Evolutionary conservation across 148 eudicot genomes (phyloP).

Genomic region (Rhododendron mucronatum): DNA sequence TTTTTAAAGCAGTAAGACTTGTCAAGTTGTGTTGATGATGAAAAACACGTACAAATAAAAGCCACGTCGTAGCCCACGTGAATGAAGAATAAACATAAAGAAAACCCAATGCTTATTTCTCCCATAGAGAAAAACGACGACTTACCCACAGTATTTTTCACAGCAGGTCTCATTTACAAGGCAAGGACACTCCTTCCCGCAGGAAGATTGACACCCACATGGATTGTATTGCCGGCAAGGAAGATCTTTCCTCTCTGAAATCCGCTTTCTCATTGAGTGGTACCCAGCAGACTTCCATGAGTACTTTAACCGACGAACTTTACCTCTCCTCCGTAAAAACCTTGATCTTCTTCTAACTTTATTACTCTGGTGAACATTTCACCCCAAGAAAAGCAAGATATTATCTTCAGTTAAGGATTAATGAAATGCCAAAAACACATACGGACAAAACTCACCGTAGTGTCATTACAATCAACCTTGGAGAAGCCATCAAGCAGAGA

Average conservation of each 20-base stretch:
- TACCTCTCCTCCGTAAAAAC: slow-evolving; percentile 85
- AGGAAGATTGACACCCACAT: slow-evolving; percentile 87
- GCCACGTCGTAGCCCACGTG: background rate
- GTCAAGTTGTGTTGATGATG: background rate
- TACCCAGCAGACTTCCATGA: slow-evolving; percentile 92
- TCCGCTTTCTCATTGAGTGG: slow-evolving; percentile 79
- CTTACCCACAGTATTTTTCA: slow-evolving; percentile 99
- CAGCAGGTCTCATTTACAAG: slow-evolving; percentile 90
- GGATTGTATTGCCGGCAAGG: slow-evolving; percentile 95
- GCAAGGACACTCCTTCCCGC: slow-evolving; percentile 94
- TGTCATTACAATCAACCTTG: slow-evolving; percentile 47
- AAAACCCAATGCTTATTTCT: background rate
- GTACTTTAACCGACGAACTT: slow-evolving; percentile 94
- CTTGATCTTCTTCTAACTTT: slow-evolving; percentile 74
- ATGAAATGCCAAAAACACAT: background rate
- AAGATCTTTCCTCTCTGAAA: slow-evolving; percentile 87
- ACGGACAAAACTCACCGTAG: slow-evolving; percentile 38
- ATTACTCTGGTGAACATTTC: slow-evolving; percentile 47
- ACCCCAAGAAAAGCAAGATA: background rate
- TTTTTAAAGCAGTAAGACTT: background rate
- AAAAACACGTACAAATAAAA: background rate
- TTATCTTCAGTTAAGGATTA: background rate
- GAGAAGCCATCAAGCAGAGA: slow-evolving; percentile 27
- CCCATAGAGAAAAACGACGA: background rate
- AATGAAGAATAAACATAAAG: background rate